Evolutionary conservation across 148 eudicot species (phyloP), one percentile per base, ranked within the genome.

Genomic region (Pharnaceum exiguum): DNA sequence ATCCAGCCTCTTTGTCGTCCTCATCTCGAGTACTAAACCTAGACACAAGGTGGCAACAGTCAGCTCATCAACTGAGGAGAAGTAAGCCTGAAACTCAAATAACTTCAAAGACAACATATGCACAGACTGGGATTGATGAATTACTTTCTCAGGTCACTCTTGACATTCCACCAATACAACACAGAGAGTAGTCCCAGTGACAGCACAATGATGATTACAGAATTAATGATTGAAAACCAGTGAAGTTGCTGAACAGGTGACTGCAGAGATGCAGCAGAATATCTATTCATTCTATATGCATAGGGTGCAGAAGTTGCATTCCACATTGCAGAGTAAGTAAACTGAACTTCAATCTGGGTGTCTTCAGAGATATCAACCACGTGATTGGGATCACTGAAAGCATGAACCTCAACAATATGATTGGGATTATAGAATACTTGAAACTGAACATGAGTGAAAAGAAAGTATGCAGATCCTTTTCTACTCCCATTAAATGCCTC

Each of bases 61-160:
- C n/a, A n/a, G n/a, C n/a, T 15, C 3, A 19, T 55, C 3, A 27
- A 32, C 46, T 5, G 37, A 56, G 37, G 27, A 55, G 5, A 44
- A 54, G 10, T 6, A n/a, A 46, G 49, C 27, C 46, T 16, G 42
- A 15, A 62, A 61, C 21, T 21, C n/a, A 53, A 21, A 32, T 28
- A 28, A 53, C 21, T 36, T 36, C 13, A 45, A 60, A 18, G 54
- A 67, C 46, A 43, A 24, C 24, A 11, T 39, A 55, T 57, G 21
- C 49, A 51, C 63, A 27, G 46, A 55, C 47, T 30, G 60, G 44
- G 40, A 68, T 18, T 21, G 46, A 49, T 43, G 46, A 13, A 50
- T 75, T 81, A 86, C 97, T 65, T 86, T 81, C 58, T 83, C 46
- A 89, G 53, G 68, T 77, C 87, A 81, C 70, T 89, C 72, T 74